These are phyloP conservation scores for Stephania yunnanensis DNA, from an alignment of 164 flowering plant species.

Conservation along the genomic window DNA sequence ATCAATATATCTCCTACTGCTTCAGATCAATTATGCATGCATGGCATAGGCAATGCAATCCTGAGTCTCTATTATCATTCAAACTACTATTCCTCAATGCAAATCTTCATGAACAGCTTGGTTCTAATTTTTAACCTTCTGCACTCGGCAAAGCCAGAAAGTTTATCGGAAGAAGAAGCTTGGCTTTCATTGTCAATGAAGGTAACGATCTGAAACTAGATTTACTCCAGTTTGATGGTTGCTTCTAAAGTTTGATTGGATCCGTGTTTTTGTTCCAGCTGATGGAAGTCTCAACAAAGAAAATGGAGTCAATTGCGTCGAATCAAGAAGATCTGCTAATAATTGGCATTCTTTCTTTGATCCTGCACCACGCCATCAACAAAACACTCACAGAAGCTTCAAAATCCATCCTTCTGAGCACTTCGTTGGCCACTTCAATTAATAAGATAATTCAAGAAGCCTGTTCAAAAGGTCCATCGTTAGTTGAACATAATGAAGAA, in stretches of 20 bases:
- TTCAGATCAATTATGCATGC: conserved; percentile 59
- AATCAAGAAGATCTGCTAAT: conserved; percentile 41
- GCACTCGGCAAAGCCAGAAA: conserved; percentile 40
- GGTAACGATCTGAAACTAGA: conserved; percentile 36
- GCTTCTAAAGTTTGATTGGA: conserved; percentile 9
- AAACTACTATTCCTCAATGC: conserved; percentile 25
- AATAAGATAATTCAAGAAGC: conserved; percentile 35
- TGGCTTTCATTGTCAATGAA: conserved; percentile 60
- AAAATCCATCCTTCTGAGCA: conserved; percentile 47
- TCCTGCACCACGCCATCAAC: conserved; percentile 60
- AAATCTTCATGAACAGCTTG: conserved; percentile 24
- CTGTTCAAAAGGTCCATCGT: conserved; percentile 57
- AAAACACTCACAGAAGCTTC: conserved; percentile 59
- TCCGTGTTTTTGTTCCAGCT: conserved; percentile 39
- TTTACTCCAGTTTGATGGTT: background rate
- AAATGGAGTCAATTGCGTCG: conserved; percentile 28
- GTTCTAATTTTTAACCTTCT: conserved; percentile 50
- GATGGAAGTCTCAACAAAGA: conserved; percentile 35
- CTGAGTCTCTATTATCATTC: conserved; percentile 28
- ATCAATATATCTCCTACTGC: conserved; percentile 49
- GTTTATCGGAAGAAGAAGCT: conserved; percentile 43
- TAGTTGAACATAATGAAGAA: conserved; percentile 50
- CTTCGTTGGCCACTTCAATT: conserved; percentile 37
- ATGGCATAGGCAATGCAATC: conserved; percentile 55
- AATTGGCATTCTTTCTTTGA: conserved; percentile 52